Evolutionary conservation across 2,329 filamentous ascomycete species (phyloP).

Genomic region (Trichoderma lentiforme): DNA sequence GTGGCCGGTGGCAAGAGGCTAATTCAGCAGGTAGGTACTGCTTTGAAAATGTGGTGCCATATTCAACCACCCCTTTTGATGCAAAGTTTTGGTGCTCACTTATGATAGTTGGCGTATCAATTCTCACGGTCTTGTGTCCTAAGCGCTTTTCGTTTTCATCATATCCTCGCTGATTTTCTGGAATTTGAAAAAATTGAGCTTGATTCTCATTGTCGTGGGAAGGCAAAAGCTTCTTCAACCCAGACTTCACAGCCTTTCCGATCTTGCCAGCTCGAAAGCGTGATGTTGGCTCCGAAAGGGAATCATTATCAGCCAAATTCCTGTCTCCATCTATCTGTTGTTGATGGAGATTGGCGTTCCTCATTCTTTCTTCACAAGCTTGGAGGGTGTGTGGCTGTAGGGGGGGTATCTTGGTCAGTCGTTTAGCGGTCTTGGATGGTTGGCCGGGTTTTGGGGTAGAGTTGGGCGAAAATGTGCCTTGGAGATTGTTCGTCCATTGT

Average conservation of each 20-base stretch:
- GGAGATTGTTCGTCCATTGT: background rate
- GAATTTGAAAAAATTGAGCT: background rate
- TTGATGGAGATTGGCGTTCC: background rate
- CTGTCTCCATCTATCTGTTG: conserved; percentile 11
- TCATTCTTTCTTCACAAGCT: conserved; percentile 28
- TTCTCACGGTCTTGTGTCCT: background rate
- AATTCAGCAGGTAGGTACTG: background rate
- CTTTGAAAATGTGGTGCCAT: background rate
- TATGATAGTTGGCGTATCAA: background rate
- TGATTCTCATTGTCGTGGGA: background rate
- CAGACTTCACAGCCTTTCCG: conserved; percentile 27
- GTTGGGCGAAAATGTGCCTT: background rate
- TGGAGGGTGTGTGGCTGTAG: conserved; percentile 37
- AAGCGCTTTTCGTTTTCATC: background rate
- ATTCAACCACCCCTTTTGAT: background rate
- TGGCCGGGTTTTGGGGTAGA: background rate
- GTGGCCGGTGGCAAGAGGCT: background rate
- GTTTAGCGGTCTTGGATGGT: background rate
- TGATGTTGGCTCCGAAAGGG: conserved; percentile 9
- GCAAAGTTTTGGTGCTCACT: background rate
- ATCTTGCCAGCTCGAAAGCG: conserved; percentile 32
- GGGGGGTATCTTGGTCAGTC: conserved; percentile 24
- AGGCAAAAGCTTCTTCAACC: conserved; percentile 18
- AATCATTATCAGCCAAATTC: background rate
- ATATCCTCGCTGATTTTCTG: background rate